Evolutionary conservation across 441 rosid species (phyloP), one percentile per base, ranked within the genome.

Genomic region (Daphne laureola): DNA sequence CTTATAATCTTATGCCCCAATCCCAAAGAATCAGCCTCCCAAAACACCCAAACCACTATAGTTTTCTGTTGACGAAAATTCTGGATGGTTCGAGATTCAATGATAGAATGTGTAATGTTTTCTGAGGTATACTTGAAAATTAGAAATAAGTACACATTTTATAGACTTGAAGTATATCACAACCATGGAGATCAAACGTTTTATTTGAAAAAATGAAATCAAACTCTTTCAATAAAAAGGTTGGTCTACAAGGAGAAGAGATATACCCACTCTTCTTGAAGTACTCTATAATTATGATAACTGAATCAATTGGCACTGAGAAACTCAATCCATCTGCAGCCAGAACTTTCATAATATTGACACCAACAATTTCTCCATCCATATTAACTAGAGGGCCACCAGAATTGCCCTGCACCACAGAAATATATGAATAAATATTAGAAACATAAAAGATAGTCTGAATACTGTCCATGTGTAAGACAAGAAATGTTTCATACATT

Each of bases 341-440:
- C 55, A 67, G 14, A 17, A 79, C 79, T 83, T 87, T 91, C 95
- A 87, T 78, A 46, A 76, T 85, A 62, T 91, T 91, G 38, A 91
- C 81, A 57, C 98, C 96, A 25, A 91, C 63, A 44, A 91, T 78
- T 75, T 91, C 90, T 64, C 98, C 98, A 68, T 87, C 96, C 64
- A 81, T 56, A 75, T 87, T 83, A 52, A 85, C 85, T 55, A 91
- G 86, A 11, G 98, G 98, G 5, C 98, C 96, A 51, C 95, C 96
- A 53, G 93, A 87, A 77, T 87, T 91, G 68, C 98, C 98, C 96
- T 90, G 21, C 45, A 42, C 27, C 46, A 55, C 21, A 59, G 21
- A 52, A 26, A 52, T 43, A 14, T 14, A 64, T 25, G 6, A 55
- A 61, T 14, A 59, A 15, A 17, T 35, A 57, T 5, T 40, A 51